Conservation (phyloP, 192 early-diverging fungal species). For the Nowakowskiella sp. region DNA sequence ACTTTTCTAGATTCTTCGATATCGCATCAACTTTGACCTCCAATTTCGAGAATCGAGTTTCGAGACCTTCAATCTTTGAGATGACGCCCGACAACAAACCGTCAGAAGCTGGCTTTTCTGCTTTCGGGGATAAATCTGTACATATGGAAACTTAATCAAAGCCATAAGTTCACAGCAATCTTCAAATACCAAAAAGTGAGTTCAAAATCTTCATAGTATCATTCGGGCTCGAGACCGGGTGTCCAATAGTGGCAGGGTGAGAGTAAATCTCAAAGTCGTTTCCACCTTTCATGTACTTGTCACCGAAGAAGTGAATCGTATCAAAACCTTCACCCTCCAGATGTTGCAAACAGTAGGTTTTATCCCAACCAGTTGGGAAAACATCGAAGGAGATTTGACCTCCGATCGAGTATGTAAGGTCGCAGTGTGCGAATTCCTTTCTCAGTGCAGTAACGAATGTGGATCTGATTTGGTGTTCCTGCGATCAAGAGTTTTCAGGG, state of each 20-base stretch:
- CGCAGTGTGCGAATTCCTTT: conserved; percentile 62
- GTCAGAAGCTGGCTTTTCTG: no score
- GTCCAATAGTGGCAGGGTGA: conserved; percentile 59
- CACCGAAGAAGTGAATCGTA: conserved; percentile 81
- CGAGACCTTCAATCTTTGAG: no score
- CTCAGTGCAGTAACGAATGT: conserved; percentile 65
- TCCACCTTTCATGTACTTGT: conserved; percentile 78
- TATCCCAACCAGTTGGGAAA: conserved; percentile 88
- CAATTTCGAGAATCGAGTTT: no score
- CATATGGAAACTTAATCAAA: no score
- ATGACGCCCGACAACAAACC: no score
- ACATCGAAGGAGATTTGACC: conserved; percentile 89
- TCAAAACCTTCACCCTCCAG: conserved; percentile 69
- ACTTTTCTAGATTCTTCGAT: no score
- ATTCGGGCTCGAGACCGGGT: conserved; percentile 23
- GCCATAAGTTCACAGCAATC: no score
- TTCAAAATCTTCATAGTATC: neutral
- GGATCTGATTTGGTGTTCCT: conserved; percentile 56
- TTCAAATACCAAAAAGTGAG: neutral
- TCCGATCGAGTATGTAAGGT: conserved; percentile 75
- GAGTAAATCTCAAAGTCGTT: conserved; percentile 84
- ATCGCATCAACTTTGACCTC: no score
- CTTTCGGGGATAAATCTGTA: no score
- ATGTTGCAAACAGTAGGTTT: conserved; percentile 79
- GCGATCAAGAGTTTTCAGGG: neutral